These are phyloP conservation scores for Apodospora peruviana DNA, from an alignment of 495 filamentous ascomycete genomes.

Conservation along the genomic window DNA sequence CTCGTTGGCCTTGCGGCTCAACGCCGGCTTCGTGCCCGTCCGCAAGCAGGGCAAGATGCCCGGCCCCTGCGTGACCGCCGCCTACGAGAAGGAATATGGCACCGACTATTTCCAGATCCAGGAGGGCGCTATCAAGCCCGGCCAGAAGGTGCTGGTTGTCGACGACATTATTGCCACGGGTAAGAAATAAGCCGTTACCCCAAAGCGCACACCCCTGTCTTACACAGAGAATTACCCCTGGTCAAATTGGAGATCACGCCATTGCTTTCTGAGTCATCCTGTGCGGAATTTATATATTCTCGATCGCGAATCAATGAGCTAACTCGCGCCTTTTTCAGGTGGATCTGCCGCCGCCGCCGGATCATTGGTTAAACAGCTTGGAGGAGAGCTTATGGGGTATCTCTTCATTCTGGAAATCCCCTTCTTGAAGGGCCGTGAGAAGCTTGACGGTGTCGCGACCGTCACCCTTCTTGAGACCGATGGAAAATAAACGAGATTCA, in stretches of 20 bases:
- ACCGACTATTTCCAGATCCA: conserved; percentile 97
- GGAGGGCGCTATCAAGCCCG: conserved; percentile 71
- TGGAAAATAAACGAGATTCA: conserved; percentile 14
- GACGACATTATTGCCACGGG: conserved; percentile 99
- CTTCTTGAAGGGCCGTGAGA: conserved; percentile 85
- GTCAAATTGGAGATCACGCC: conserved; percentile 6
- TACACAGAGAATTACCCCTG: neutral
- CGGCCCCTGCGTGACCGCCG: conserved; percentile 74
- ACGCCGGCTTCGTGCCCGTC: conserved; percentile 88
- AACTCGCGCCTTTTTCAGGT: conserved; percentile 44
- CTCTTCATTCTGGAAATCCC: conserved; percentile 95
- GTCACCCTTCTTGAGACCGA: conserved; percentile 69
- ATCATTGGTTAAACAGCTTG: conserved; percentile 74
- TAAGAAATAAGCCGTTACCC: conserved; percentile 42
- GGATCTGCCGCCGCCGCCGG: conserved; percentile 89
- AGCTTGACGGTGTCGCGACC: conserved; percentile 73
- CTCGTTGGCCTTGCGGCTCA: conserved; percentile 75
- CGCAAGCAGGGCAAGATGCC: conserved; percentile 96
- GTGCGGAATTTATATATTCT: neutral
- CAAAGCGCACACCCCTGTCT: too few relatives aligned
- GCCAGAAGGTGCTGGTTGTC: conserved; percentile 85
- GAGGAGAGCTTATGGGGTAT: conserved; percentile 79
- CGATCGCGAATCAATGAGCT: neutral
- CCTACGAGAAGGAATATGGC: conserved; percentile 94
- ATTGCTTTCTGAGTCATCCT: neutral